Evolutionary conservation across 345 rosid genomes (phyloP), one percentile per base, ranked within the genome.

Genomic region (Linum tenue): DNA sequence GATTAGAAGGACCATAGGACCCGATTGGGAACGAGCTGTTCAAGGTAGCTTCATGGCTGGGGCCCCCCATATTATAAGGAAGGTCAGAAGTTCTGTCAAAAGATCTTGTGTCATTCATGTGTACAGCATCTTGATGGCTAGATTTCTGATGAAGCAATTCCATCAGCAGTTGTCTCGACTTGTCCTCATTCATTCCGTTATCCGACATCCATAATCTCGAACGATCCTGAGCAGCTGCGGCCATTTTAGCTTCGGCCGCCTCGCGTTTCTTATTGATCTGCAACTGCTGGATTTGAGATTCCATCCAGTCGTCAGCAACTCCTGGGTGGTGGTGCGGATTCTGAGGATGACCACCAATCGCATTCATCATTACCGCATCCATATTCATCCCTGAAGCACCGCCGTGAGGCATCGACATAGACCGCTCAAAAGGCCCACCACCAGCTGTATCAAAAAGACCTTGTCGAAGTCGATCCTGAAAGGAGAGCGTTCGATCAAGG

Each of bases 151-250:
- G 83, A 31, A 85, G 88, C 68, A 85, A 70, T 6, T 83, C 81
- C 88, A 85, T 78, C 69, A 85, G 72, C 66, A 81, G 70, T 68
- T 56, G 80, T 64, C 80, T 81, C 39, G 91, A 83, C 66, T 80
- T 81, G 73, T 85, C 83, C 66, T 85, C 86, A 72, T 74, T 74
- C 39, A 73, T 64, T 67, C 77, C 80, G 37, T 22, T 22, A 22
- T 81, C 88, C 37, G 86, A 76, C 82, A 81, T 78, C 91, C 91
- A 85, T 44, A 73, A 76, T 65, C 75, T 78, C 15, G 81, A 22
- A 22, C 31, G 76, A 67, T 78, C 81, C 62, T 71, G 31, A 22
- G 31, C 31, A 22, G 31, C 79, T 53, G 81, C 60, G 39, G 71
- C 51, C 75, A 72, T 64, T 71, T 73, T 75, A 58, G 56, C 65